Evolutionary conservation across 441 rosid species (phyloP).

Genomic region (Geranium incanum): DNA sequence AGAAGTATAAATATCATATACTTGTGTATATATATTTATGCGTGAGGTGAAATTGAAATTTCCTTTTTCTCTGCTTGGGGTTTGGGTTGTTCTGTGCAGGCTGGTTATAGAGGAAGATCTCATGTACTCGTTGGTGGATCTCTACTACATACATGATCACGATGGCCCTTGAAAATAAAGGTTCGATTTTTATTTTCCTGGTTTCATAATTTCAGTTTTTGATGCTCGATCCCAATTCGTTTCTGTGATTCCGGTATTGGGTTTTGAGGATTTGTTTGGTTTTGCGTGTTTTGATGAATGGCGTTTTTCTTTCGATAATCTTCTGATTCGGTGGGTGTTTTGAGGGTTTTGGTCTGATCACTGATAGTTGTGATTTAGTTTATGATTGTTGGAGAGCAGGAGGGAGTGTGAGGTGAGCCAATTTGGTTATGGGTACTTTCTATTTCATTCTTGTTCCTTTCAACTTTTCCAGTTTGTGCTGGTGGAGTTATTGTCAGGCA

Average conservation of each 20-base stretch:
- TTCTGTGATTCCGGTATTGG: not conserved
- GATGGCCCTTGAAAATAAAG: slow-evolving; percentile 47
- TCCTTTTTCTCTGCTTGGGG: too few species aligned
- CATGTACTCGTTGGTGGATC: slow-evolving; percentile 51
- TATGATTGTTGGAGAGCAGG: not conserved
- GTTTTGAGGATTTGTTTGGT: not conserved
- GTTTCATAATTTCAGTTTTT: too few species aligned
- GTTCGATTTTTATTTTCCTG: slow-evolving; percentile 17
- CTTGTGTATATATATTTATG: too few species aligned
- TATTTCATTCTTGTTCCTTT: not conserved
- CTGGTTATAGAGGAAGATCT: slow-evolving; percentile 33
- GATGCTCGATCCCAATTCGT: not conserved
- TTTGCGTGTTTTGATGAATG: not conserved
- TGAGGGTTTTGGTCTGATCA: not conserved
- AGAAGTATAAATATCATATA: too few species aligned
- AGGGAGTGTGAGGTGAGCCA: not conserved
- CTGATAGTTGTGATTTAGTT: not conserved
- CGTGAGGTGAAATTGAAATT: too few species aligned
- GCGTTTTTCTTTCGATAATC: not conserved
- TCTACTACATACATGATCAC: slow-evolving; percentile 34
- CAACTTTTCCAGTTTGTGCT: not conserved
- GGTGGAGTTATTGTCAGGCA: not conserved
- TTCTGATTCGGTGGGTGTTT: not conserved
- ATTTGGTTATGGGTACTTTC: not conserved
- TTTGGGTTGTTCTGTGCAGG: not conserved